These are phyloP conservation scores for Sanghuangporus sanghuang DNA, from an alignment of 1,284 basidiomycete species.

Conservation along the genomic window DNA sequence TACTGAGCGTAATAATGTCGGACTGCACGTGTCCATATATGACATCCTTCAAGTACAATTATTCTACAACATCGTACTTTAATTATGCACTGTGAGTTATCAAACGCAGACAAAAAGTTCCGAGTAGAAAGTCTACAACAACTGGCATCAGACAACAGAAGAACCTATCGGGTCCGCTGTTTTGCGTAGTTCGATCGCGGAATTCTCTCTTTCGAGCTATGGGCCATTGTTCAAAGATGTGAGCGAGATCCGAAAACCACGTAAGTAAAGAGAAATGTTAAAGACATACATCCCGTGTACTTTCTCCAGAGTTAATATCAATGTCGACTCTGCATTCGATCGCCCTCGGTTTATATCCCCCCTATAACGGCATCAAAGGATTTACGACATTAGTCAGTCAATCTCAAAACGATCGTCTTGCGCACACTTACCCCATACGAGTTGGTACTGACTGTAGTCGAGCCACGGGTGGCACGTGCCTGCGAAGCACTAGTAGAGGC, in stretches of 20 bases:
- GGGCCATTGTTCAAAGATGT: neutral
- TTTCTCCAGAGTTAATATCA: neutral
- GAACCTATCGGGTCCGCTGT: neutral
- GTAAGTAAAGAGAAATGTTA: neutral
- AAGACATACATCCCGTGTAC: neutral
- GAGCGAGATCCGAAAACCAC: neutral
- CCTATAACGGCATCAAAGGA: neutral
- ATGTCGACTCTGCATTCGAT: neutral
- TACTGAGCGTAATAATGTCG: too few relatives aligned
- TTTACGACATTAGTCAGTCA: neutral
- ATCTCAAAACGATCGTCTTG: neutral
- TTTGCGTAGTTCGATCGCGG: neutral
- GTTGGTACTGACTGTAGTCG: neutral
- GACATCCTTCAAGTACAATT: too few relatives aligned
- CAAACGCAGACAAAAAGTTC: too few relatives aligned
- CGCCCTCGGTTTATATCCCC: neutral
- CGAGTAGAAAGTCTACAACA: too few relatives aligned
- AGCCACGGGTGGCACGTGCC: neutral
- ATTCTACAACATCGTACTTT: too few relatives aligned
- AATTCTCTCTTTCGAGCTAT: neutral
- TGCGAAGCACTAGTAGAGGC: neutral
- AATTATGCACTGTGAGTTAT: too few relatives aligned
- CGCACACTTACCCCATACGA: neutral
- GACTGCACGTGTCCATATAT: too few relatives aligned
- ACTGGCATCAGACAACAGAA: neutral